Evolutionary conservation across 2,329 filamentous ascomycete genomes (phyloP), one percentile per base, ranked within the genome.

Genomic region (Pestalotiopsis sp.): DNA sequence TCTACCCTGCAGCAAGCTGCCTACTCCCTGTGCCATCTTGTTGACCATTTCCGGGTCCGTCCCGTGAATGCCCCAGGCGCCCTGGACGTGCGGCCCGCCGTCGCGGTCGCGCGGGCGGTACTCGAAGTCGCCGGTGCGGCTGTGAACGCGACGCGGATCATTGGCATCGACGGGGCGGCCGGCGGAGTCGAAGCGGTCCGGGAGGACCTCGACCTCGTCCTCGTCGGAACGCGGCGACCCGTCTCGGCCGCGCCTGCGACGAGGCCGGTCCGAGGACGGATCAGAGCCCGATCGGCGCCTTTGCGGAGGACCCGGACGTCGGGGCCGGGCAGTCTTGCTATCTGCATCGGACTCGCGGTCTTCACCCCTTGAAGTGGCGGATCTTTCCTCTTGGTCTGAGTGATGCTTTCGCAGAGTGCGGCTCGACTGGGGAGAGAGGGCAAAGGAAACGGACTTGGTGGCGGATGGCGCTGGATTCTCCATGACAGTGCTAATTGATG

Each of bases 371-470:
- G 52, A 65, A 20, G 69, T 66, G 45, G 25, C 58, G 25, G 58
- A 66, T 23, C 70, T 67, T 57, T 67, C 62, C 45, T 71, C 27
- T 62, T 69, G 13, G 59, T 69, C 63, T 45, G 73, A 61, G 58
- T 70, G 76, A 65, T 73, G 76, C 38, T 70, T 74, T 45, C 72
- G 70, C 7, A 79, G 70, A 62, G 75, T 76, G 60, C 70, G 73
- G 6, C 74, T 75, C 2, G 77, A 78, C 56, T 78, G 68, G 1
- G 77, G 77, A 2, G 76, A 78, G n/a, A 78, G 74, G 4, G 72
- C 67, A 65, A 78, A 78, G 67, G 74, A 71, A 11, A 78, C 77
- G 13, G 69, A 70, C 67, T 70, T 77, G 4, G 72, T 61, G 36
- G 59, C 14, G 1, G 66, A 31, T 3, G 68, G 62, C 41, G 68